Evolutionary conservation across 1,139 yeast species (phyloP).

Genomic region (Yarrowia galli): DNA sequence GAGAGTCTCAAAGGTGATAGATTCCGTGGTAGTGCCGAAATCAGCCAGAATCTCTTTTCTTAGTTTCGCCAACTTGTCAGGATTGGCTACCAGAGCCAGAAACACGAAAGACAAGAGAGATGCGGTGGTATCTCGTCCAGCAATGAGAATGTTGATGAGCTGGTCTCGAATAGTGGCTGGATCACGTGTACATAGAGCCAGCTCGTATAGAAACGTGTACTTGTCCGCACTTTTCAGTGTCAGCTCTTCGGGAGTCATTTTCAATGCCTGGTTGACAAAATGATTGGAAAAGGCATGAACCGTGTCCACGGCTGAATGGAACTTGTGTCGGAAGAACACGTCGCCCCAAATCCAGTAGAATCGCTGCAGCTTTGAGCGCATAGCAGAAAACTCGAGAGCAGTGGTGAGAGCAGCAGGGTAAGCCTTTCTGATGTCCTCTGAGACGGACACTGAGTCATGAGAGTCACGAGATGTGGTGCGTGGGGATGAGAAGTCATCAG

Average conservation of each 20-base stretch:
- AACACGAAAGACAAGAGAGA: conserved; percentile 57
- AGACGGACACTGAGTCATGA: not conserved
- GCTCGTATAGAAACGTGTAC: conserved; percentile 52
- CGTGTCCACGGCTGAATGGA: conserved; percentile 42
- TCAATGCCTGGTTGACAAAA: conserved; percentile 47
- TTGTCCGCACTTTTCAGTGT: conserved; percentile 21
- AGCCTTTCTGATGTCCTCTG: conserved; percentile 5
- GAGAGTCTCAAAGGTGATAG: conserved; percentile 59
- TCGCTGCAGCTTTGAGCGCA: conserved; percentile 15
- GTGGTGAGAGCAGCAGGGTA: conserved; percentile 17
- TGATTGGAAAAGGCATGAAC: conserved; percentile 49
- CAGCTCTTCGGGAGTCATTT: conserved; percentile 38
- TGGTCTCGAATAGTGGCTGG: conserved; percentile 59
- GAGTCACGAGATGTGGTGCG: not conserved
- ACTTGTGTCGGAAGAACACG: conserved; percentile 1
- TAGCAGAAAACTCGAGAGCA: conserved; percentile 18
- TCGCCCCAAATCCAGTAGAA: conserved; percentile 38
- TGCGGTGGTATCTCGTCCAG: conserved; percentile 64
- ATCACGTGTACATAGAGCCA: conserved; percentile 58
- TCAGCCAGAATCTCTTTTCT: conserved; percentile 45
- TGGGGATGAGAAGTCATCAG: not conserved
- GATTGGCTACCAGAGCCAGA: conserved; percentile 57
- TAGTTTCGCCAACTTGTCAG: conserved; percentile 49
- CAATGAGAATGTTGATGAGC: conserved; percentile 58
- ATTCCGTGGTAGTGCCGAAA: conserved; percentile 45